Conservation (phyloP, 805 yeast species). For the Hanseniaspora pseudoguilliermondii region DNA sequence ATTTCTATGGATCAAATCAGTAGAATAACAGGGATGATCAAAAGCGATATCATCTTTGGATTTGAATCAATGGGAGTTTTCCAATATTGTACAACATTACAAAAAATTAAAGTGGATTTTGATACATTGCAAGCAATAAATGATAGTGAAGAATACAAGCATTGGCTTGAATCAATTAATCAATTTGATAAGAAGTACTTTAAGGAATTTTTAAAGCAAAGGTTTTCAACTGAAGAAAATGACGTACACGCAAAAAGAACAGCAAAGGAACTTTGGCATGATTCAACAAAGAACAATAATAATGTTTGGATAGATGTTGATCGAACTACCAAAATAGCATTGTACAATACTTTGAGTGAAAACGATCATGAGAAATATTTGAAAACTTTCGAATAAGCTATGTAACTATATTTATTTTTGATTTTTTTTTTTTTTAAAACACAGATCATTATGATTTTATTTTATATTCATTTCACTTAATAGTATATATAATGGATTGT, state of each 20-base stretch:
- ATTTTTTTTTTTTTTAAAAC: no score
- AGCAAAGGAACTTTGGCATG: neutral
- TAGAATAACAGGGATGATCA: constrained; percentile 67
- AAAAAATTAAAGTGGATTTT: constrained; percentile 33
- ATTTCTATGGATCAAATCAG: constrained; percentile 52
- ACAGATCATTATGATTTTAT: neutral
- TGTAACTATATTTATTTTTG: no score
- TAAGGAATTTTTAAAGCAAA: neutral
- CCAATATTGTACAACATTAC: constrained; percentile 17
- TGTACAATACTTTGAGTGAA: neutral
- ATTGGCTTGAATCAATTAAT: constrained; percentile 45
- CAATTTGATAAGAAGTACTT: constrained; percentile 18
- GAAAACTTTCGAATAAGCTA: neutral
- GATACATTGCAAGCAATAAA: constrained; percentile 34
- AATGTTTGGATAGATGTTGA: neutral
- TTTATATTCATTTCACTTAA: no score
- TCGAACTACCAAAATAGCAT: neutral
- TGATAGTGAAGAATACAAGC: constrained; percentile 32
- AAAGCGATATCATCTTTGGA: constrained; percentile 77
- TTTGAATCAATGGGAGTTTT: constrained; percentile 64
- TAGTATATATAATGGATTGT: neutral
- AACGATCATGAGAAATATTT: neutral
- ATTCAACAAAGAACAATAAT: no score
- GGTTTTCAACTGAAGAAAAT: neutral
- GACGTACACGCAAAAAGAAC: neutral